Evolutionary conservation across 257 asterid genomes (phyloP).

Genomic region (Lantana camara): DNA sequence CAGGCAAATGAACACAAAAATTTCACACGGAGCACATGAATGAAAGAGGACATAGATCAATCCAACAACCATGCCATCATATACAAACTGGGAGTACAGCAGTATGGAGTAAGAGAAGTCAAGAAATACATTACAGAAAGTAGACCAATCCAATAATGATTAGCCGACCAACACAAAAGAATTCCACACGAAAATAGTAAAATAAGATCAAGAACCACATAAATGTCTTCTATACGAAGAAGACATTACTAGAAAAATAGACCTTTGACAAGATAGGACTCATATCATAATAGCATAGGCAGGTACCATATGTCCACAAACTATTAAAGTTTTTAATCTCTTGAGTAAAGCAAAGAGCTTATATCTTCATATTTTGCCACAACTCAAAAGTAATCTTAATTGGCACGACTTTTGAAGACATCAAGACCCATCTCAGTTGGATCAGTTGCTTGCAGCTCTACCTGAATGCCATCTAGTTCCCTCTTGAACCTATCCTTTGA

Average conservation of each 20-base stretch:
- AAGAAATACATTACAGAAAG: conserved; percentile 24
- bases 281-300: conserved; percentile 22
- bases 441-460: conserved; percentile 56
- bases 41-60: too few species aligned
- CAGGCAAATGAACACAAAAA: too few species aligned
- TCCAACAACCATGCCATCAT: too few species aligned
- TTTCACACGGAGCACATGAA: too few species aligned
- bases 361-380: conserved; percentile 22
- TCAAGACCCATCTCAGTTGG: conserved; percentile 58
- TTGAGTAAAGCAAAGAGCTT: conserved; percentile 24
- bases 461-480: conserved; percentile 52
- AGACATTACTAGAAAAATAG: conserved; percentile 22
- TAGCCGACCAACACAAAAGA: background rate
- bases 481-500: conserved; percentile 60
- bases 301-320: conserved; percentile 33
- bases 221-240: conserved; percentile 16
- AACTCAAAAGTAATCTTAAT: conserved; percentile 31
- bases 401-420: conserved; percentile 47
- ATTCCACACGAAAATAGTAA: conserved; percentile 1
- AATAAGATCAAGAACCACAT: conserved; percentile 16
- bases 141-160: conserved; percentile 18
- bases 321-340: conserved; percentile 42
- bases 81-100: too few species aligned
- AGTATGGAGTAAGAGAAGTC: background rate
- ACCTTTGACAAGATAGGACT: conserved; percentile 26